Conservation (phyloP, 23 red algal species). For the Agarophyton chilense region DNA sequence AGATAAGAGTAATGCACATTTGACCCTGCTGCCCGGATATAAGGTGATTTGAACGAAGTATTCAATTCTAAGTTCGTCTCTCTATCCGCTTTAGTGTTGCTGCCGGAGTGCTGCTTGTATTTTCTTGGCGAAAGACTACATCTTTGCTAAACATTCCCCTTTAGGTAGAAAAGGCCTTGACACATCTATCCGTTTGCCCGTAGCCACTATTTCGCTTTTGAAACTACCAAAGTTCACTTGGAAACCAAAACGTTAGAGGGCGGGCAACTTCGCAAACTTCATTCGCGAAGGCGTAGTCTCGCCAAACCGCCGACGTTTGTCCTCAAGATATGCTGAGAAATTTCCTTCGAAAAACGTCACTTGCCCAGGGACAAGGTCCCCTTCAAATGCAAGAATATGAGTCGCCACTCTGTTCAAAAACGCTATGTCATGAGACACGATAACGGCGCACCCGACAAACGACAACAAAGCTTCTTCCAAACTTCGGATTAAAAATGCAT, state of each 20-base stretch:
- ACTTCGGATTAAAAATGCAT: slow-evolving; percentile 70
- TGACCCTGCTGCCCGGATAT: too few species aligned
- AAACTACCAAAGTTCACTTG: too few species aligned
- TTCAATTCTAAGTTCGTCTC: too few species aligned
- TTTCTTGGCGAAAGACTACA: too few species aligned
- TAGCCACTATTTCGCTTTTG: too few species aligned
- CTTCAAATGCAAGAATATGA: slow-evolving; percentile 95
- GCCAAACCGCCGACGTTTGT: slow-evolving; percentile 58
- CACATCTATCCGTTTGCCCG: too few species aligned
- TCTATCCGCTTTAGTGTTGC: too few species aligned
- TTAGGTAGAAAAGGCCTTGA: too few species aligned
- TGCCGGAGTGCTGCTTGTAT: too few species aligned
- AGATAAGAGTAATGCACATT: too few species aligned
- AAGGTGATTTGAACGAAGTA: too few species aligned
- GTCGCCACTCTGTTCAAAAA: slow-evolving; percentile 84
- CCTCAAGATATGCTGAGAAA: slow-evolving; percentile 80
- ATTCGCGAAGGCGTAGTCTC: slow-evolving; percentile 61
- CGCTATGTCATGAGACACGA: slow-evolving; percentile 85
- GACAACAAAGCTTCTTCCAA: slow-evolving; percentile 88
- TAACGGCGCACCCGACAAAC: slow-evolving; percentile 83
- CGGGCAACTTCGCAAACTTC: slow-evolving; percentile 78
- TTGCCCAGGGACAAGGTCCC: slow-evolving; percentile 68
- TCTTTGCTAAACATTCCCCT: too few species aligned
- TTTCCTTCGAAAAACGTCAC: slow-evolving; percentile 87
- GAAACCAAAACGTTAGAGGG: background rate